Conservation (phyloP, 805 yeast genomes). For the Saccharomycopsis lassenensis region DNA sequence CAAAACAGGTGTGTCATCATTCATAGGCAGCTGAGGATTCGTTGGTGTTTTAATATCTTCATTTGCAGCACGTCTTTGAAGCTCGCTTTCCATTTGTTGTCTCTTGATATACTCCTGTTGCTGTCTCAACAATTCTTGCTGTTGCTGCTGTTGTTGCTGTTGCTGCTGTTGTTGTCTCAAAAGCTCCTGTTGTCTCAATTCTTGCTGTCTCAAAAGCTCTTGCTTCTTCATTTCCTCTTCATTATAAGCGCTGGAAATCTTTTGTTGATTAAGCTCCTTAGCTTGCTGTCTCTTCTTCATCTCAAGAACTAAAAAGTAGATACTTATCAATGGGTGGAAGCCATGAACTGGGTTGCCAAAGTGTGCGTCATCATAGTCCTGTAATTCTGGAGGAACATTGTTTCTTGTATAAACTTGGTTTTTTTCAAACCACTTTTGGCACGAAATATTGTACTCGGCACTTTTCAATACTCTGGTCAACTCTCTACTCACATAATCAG, state of each 20-base stretch:
- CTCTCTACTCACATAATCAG: conserved; percentile 43
- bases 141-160: conserved; percentile 19
- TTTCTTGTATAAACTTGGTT: conserved; percentile 20
- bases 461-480: conserved; percentile 50
- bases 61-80: no score
- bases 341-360: conserved; percentile 71
- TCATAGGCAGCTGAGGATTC: no score
- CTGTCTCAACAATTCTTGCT: neutral
- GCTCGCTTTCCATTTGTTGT: no score
- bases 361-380: conserved; percentile 20
- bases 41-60: no score
- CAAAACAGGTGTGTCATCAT: no score
- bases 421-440: conserved; percentile 48
- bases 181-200: conserved; percentile 11
- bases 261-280: conserved; percentile 31
- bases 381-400: conserved; percentile 8
- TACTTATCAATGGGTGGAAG: conserved; percentile 79
- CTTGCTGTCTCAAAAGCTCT: neutral
- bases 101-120: neutral
- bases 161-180: conserved; percentile 21
- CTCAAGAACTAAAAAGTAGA: conserved; percentile 79
- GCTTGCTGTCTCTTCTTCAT: conserved; percentile 61
- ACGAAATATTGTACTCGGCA: conserved; percentile 52
- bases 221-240: neutral
- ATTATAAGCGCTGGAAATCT: neutral